Evolutionary conservation across 768 basidiomycete species (phyloP).

Genomic region (Pisolithus albus): DNA sequence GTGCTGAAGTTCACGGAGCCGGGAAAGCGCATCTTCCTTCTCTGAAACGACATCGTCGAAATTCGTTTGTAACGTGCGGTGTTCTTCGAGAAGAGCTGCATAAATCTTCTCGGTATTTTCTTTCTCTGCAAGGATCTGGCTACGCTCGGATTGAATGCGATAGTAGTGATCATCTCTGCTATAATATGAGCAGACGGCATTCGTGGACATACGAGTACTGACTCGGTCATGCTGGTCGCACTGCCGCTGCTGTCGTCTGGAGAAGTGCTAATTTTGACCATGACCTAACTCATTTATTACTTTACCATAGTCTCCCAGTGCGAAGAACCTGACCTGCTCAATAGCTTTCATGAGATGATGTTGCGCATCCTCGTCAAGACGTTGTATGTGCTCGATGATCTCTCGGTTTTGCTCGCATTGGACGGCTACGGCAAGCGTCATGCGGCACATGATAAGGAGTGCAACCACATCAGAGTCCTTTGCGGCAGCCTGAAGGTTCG

Average conservation of each 20-base stretch:
- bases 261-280: constrained; percentile 59
- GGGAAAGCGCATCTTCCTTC: constrained; percentile 65
- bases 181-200: constrained; percentile 7
- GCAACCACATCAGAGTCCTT: constrained; percentile 64
- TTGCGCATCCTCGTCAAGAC: constrained; percentile 75
- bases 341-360: constrained; percentile 90
- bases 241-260: constrained; percentile 42
- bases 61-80: constrained; percentile 64
- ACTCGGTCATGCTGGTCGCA: constrained; percentile 76
- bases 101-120: constrained; percentile 81
- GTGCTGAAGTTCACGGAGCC: constrained; percentile 52
- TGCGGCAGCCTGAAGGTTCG: constrained; percentile 80
- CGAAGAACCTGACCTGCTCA: constrained; percentile 61
- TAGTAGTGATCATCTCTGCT: constrained; percentile 87
- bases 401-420: constrained; percentile 86
- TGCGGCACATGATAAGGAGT: constrained; percentile 67
- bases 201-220: constrained; percentile 24
- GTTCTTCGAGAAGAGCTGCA: constrained; percentile 67
- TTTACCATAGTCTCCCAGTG: neutral
- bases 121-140: constrained; percentile 74
- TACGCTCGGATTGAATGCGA: constrained; percentile 73
- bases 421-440: constrained; percentile 80
- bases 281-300: constrained; percentile 43
- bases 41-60: constrained; percentile 74
- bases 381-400: constrained; percentile 85